These are phyloP conservation scores for Neltuma alba DNA, from an alignment of 306 rosid genomes.

Conservation along the genomic window DNA sequence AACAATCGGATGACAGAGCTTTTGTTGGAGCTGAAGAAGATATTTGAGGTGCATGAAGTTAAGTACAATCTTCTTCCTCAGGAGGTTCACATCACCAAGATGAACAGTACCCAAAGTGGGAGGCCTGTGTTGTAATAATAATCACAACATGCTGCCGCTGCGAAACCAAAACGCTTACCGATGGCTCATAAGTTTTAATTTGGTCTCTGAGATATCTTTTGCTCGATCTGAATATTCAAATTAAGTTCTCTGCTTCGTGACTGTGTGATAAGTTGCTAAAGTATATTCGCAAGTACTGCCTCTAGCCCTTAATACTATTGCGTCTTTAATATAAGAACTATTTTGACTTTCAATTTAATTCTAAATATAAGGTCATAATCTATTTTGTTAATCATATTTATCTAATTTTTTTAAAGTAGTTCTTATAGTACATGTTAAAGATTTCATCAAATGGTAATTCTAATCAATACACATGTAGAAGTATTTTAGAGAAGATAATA, in stretches of 20 bases:
- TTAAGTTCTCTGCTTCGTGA: conserved; percentile 10
- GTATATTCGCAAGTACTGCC: not conserved
- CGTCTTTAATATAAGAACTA: too few species aligned
- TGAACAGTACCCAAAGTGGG: conserved; percentile 35
- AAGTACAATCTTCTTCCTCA: conserved; percentile 55
- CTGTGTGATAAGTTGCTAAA: not conserved
- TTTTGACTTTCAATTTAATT: too few species aligned
- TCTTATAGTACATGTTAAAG: too few species aligned
- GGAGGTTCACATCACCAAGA: conserved; percentile 46
- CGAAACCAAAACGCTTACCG: too few species aligned
- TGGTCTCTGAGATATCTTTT: not conserved
- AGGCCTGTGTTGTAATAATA: conserved; percentile 31
- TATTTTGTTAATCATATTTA: too few species aligned
- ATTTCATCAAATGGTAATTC: too few species aligned
- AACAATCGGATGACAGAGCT: conserved; percentile 52
- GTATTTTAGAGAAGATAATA: too few species aligned
- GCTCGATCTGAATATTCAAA: not conserved
- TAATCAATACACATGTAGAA: too few species aligned
- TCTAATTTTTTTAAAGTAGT: too few species aligned
- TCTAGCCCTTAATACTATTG: too few species aligned
- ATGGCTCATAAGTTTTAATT: not conserved
- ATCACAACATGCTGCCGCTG: not conserved
- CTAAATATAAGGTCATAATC: too few species aligned
- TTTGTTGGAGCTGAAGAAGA: conserved; percentile 50
- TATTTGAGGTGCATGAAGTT: conserved; percentile 51